Base-by-base conservation (phyloP, 495 filamentous ascomycete species). In the Parathielavia hyrcaniae region DNA sequence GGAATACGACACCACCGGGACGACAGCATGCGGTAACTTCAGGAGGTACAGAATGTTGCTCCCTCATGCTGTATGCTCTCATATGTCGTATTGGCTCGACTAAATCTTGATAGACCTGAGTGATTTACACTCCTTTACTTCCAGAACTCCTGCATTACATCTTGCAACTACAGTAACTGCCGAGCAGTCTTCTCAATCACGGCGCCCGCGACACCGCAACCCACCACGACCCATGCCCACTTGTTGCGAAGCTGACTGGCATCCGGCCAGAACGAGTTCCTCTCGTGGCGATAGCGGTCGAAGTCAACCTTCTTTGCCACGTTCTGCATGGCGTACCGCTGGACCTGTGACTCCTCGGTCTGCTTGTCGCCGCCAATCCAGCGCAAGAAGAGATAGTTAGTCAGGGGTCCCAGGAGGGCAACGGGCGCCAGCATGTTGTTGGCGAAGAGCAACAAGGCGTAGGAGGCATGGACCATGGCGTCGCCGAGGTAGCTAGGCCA, bases 231-330 rank as follows among this genome's bases (percentile, higher is more conserved):
- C 76, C 79, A 81, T 16, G 75, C 59, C 81, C 81, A 85, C 50
- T 76, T 76, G 47, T 81, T 84, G 36, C 60, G 56, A 11, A 81
- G 13, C 61, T 81, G 77, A 30, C 58, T 51, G 3, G 71, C 38
- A n/a, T 64, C 64, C 2, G 80, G 81, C 81, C 81, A 85, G 67
- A 85, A 78, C 38, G 76, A 74, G 57, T 85, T 85, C 61, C 78
- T 78, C 64, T 80, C 71, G 12, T 58, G 47, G n/a, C 71, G 69
- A 71, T 77, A 83, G 26, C 66, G 40, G 55, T 74, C 67, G 11
- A 83, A 68, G 46, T 85, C 71, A 39, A 68, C 63, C 48, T 74
- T 75, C 61, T 83, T 83, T n/a, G 72, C 60, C 9, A 72, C 70
- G 53, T 78, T 71, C 3, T 71, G 68, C 13, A 66, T 61, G 4